Percentiles rank a stretch among this genome's conserved stretches.
Evolutionary conservation across 345 rosid species (phyloP).

Genomic region (Linum usitatissimum): DNA sequence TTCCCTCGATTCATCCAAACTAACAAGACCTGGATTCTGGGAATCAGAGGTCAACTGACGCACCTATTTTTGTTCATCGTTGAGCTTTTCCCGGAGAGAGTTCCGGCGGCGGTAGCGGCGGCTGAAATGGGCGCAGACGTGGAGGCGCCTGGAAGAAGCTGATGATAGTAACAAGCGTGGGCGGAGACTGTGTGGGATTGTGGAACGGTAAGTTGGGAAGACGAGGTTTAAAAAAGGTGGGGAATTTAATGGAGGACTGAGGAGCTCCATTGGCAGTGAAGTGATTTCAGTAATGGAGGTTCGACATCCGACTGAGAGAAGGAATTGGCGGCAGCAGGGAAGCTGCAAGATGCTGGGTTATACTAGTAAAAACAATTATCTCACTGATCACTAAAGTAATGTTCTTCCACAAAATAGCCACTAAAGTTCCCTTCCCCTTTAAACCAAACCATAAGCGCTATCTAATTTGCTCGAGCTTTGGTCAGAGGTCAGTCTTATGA

Average conservation of each 20-base stretch:
- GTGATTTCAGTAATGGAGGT: neutral
- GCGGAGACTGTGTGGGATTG: conserved; percentile 8
- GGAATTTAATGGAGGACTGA: conserved; percentile 19
- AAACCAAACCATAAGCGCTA: neutral
- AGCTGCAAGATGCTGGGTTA: neutral
- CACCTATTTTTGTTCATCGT: conserved; percentile 38
- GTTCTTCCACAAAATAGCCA: too few species aligned
- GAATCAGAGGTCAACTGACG: conserved; percentile 29
- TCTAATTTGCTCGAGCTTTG: neutral
- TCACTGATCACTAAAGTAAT: too few species aligned
- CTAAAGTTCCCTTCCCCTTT: too few species aligned
- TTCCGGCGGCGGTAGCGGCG: conserved; percentile 47
- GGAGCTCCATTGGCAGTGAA: conserved; percentile 30
- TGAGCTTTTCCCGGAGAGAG: conserved; percentile 55
- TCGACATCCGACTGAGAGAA: neutral
- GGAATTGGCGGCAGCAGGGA: neutral
- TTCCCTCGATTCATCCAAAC: conserved; percentile 14
- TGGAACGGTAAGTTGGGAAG: conserved; percentile 17
- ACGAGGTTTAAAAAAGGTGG: conserved; percentile 14
- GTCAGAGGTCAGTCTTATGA: neutral
- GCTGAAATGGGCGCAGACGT: conserved; percentile 47
- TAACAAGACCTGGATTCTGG: conserved; percentile 10
- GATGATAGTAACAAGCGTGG: conserved; percentile 12
- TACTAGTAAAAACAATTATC: too few species aligned
- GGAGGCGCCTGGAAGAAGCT: conserved; percentile 12